A percentile compares a stretch with the other conserved stretches of the same genome.
These are phyloP conservation scores for Xylaria sp. DNA, from an alignment of 2,329 filamentous ascomycete species.

Conservation along the genomic window DNA sequence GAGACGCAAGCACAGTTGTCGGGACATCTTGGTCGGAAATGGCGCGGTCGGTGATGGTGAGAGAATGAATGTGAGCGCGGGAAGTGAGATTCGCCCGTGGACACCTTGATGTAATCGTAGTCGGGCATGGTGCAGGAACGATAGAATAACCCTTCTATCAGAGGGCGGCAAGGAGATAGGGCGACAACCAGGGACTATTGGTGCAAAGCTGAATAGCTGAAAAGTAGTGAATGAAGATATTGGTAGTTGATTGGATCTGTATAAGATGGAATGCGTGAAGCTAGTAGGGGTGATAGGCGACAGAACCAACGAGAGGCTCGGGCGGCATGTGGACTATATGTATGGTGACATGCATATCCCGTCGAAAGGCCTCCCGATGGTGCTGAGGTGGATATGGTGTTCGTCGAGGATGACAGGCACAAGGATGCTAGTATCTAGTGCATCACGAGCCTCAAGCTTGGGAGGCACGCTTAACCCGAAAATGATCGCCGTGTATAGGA, in stretches of 20 bases:
- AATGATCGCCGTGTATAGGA: conserved; percentile 16
- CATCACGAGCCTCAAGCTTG: conserved; percentile 35
- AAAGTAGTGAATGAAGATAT: conserved; percentile 34
- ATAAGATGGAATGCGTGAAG: conserved; percentile 39
- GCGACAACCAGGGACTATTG: conserved; percentile 29
- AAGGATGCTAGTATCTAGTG: conserved; percentile 7
- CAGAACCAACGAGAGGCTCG: conserved; percentile 38
- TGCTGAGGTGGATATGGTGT: conserved; percentile 23
- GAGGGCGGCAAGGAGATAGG: conserved; percentile 24
- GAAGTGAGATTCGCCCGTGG: conserved; percentile 36
- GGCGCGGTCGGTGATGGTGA: conserved; percentile 38
- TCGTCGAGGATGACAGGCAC: conserved; percentile 29
- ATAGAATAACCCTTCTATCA: conserved; percentile 35
- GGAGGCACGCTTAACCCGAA: conserved; percentile 26
- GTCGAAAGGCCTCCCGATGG: conserved; percentile 43
- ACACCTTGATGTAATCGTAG: conserved; percentile 39
- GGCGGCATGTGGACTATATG: conserved; percentile 40
- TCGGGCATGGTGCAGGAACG: conserved; percentile 33
- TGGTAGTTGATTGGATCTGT: conserved; percentile 32
- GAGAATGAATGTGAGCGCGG: conserved; percentile 43
- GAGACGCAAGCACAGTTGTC: conserved; percentile 45
- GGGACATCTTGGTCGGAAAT: conserved; percentile 38
- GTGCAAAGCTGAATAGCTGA: conserved; percentile 32
- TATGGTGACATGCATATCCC: conserved; percentile 41
- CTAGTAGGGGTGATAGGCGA: conserved; percentile 41